phyloP scores from a whole-genome alignment of 177 flowering plant genomes.

The Vitis hybrid region DNA sequence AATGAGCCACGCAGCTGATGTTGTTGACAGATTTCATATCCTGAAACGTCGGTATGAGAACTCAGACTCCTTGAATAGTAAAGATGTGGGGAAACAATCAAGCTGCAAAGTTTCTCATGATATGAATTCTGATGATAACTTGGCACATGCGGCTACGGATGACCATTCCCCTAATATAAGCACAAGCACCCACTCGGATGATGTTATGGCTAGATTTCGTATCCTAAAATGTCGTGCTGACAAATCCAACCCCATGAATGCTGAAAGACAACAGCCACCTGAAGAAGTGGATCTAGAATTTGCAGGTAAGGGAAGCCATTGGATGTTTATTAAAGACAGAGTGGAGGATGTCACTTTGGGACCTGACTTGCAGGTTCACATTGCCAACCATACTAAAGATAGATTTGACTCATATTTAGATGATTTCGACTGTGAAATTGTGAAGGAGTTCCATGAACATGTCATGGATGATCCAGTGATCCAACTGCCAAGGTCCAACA shows the following conservation, averaged over 20 bases:
- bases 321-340: slow-evolving; percentile 1
- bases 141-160: slow-evolving; percentile 11
- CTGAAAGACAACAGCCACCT: slow-evolving; percentile 7
- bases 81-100: slow-evolving; percentile 4
- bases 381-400: slow-evolving; percentile 1
- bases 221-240: slow-evolving; percentile 37
- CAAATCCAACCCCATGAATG: slow-evolving; percentile 5
- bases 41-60: slow-evolving; percentile 18
- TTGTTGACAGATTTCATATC: slow-evolving; percentile 26
- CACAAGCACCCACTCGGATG: slow-evolving; percentile 11
- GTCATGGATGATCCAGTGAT: slow-evolving; percentile 19
- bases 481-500: slow-evolving; percentile 10
- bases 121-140: slow-evolving; percentile 9
- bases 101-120: slow-evolving; percentile 17
- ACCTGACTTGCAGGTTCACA: slow-evolving; percentile 1
- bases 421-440: background rate
- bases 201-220: slow-evolving; percentile 34
- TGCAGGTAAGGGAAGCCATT: slow-evolving; percentile 8
- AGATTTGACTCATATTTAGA: background rate
- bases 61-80: slow-evolving; percentile 13
- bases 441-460: slow-evolving; percentile 19
- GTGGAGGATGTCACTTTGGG: slow-evolving; percentile 4
- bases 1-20: slow-evolving; percentile 10
- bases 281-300: slow-evolving; percentile 13
- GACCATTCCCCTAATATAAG: background rate